A percentile compares a stretch with the other conserved stretches of the same genome.
phyloP scores from a whole-genome alignment of 257 asterid species.

The Plantago ovata region DNA sequence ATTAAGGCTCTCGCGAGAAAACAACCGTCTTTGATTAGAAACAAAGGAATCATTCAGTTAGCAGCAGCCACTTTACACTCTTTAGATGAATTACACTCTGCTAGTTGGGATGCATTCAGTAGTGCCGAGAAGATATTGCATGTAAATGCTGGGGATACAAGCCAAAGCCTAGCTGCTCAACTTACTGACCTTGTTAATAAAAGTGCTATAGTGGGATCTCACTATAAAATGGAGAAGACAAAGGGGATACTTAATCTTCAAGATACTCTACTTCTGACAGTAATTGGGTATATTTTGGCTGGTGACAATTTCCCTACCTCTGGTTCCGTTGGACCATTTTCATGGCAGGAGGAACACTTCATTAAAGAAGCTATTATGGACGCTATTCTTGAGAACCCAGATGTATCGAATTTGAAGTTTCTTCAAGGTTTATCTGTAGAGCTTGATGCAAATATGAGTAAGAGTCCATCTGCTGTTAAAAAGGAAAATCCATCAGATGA shows the following conservation, averaged over 20 bases:
- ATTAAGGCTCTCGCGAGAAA: conserved; percentile 62
- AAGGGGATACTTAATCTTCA: conserved; percentile 64
- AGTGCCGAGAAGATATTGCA: conserved; percentile 93
- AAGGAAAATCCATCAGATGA: conserved; percentile 40
- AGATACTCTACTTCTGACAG: conserved; percentile 76
- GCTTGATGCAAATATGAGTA: conserved; percentile 47
- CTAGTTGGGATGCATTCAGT: conserved; percentile 84
- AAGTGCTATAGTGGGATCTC: conserved; percentile 58
- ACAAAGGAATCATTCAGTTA: conserved; percentile 86
- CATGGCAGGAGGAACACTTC: conserved; percentile 99
- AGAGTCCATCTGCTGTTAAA: conserved; percentile 37
- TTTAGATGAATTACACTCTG: conserved; percentile 55
- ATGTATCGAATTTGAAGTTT: conserved; percentile 55
- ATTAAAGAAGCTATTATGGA: conserved; percentile 95
- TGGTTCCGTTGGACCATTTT: conserved; percentile 86
- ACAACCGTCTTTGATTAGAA: conserved; percentile 53
- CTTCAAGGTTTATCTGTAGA: conserved; percentile 69
- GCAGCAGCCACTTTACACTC: conserved; percentile 73
- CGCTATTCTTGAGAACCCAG: conserved; percentile 82
- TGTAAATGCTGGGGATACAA: conserved; percentile 86
- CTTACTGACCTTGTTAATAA: conserved; percentile 87
- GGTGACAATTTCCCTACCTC: conserved; percentile 94
- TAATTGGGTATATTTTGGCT: conserved; percentile 80
- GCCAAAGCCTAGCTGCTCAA: conserved; percentile 98
- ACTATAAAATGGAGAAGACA: conserved; percentile 29